Conservation (phyloP, 495 filamentous ascomycete species). For the Penicillium parvum region DNA sequence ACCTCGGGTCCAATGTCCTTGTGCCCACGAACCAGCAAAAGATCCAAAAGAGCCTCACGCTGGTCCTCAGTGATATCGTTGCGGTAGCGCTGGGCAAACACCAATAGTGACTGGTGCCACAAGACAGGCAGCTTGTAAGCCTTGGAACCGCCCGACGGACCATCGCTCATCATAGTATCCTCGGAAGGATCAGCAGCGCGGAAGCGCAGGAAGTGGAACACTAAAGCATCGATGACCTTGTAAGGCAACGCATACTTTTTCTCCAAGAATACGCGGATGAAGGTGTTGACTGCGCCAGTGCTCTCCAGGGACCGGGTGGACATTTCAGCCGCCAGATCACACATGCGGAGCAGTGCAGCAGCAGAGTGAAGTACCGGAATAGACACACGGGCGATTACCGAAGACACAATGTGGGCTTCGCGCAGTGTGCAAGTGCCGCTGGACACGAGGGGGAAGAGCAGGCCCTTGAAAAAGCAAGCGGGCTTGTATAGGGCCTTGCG, state of each 20-base stretch:
- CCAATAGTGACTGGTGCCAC: slow-evolving; percentile 84
- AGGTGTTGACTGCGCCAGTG: slow-evolving; percentile 81
- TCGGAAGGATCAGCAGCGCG: slow-evolving; percentile 51
- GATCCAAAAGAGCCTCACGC: slow-evolving; percentile 84
- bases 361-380: slow-evolving; percentile 91
- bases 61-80: slow-evolving; percentile 93
- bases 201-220: slow-evolving; percentile 95
- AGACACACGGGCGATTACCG: slow-evolving; percentile 71
- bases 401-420: slow-evolving; percentile 86
- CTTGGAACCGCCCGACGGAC: slow-evolving; percentile 36
- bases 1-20: slow-evolving; percentile 87
- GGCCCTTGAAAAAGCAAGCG: slow-evolving; percentile 92
- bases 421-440: slow-evolving; percentile 77
- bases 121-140: slow-evolving; percentile 70
- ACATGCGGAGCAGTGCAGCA: slow-evolving; percentile 82
- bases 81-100: slow-evolving; percentile 89
- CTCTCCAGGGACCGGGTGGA: slow-evolving; percentile 69
- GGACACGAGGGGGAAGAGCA: slow-evolving; percentile 83
- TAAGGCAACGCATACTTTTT: slow-evolving; percentile 96
- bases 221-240: slow-evolving; percentile 88
- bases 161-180: slow-evolving; percentile 42
- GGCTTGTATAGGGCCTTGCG: slow-evolving; percentile 96
- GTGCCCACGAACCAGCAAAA: slow-evolving; percentile 83
- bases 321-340: slow-evolving; percentile 88
- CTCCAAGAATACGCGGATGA: slow-evolving; percentile 87